A percentile compares a stretch with the other conserved stretches of the same genome.
phyloP scores from a whole-genome alignment of 441 rosid species.

The Pelargonium australe region DNA sequence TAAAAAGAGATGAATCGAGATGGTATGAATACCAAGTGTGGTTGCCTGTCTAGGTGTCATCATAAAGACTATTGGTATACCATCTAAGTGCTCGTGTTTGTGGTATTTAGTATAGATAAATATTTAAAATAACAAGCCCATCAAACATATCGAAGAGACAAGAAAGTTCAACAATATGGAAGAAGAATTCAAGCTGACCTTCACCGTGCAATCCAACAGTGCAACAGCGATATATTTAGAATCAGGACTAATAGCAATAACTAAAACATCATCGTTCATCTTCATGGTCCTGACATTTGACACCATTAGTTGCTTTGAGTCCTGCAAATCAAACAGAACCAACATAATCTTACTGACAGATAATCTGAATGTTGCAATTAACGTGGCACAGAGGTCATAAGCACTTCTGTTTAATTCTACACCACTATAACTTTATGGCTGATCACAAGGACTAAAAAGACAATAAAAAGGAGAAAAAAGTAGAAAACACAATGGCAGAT shows the following conservation, averaged over 20 bases:
- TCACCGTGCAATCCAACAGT: constrained; percentile 82
- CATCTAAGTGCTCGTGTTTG: no score
- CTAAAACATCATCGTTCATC: constrained; percentile 94
- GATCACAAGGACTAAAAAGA: no score
- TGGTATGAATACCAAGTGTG: no score
- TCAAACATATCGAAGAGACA: background rate
- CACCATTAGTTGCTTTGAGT: constrained; percentile 52
- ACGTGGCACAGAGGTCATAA: background rate
- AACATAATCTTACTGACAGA: constrained; percentile 14
- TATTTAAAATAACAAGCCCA: constrained; percentile 5
- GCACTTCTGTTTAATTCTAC: background rate
- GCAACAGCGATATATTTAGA: constrained; percentile 88
- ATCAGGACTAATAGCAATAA: constrained; percentile 81
- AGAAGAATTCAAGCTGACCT: constrained; percentile 39
- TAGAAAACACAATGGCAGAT: no score
- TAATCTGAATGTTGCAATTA: background rate
- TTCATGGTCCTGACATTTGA: constrained; percentile 67
- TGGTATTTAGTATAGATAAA: no score
- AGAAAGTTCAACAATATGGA: background rate
- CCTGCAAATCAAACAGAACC: constrained; percentile 41
- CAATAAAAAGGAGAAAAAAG: no score
- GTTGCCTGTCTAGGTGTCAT: no score
- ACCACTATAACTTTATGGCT: background rate
- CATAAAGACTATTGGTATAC: no score
- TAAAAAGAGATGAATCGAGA: no score